A percentile compares a stretch with the other conserved stretches of the same genome.
These are phyloP conservation scores for Ophiocordyceps sinensis DNA, from an alignment of 2,329 filamentous ascomycete genomes.

Conservation along the genomic window DNA sequence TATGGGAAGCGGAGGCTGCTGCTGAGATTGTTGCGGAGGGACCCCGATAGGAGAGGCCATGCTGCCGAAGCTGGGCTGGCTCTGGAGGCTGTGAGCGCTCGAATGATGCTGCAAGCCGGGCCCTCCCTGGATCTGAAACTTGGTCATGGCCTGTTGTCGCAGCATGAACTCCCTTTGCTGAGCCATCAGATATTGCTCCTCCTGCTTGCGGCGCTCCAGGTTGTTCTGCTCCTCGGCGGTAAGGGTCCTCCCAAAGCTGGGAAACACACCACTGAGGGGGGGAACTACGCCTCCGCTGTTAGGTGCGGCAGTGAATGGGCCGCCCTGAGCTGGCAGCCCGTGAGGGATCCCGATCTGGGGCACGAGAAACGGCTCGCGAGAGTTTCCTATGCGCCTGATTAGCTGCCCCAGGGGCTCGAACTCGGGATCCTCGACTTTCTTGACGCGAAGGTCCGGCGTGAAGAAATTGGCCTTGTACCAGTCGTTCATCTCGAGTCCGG, in stretches of 20 bases:
- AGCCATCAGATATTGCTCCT: constrained; percentile 94
- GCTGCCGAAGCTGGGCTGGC: constrained; percentile 90
- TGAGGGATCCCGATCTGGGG: constrained; percentile 94
- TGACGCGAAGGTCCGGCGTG: constrained; percentile 83
- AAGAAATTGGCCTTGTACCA: constrained; percentile 99
- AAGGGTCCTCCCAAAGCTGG: constrained; percentile 88
- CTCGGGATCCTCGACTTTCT: constrained; percentile 83
- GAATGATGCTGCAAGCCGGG: constrained; percentile 71
- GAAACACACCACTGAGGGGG: constrained; percentile 85
- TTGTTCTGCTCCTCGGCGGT: constrained; percentile 98
- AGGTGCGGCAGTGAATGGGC: constrained; percentile 32
- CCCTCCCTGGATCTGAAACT: constrained; percentile 45
- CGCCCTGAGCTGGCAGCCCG: constrained; percentile 48
- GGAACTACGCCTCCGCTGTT: constrained; percentile 57
- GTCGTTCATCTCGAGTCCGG: constrained; percentile 96
- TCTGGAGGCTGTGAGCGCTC: constrained; percentile 89
- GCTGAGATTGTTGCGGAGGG: constrained; percentile 20
- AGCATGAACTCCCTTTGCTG: constrained; percentile 88
- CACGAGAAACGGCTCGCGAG: constrained; percentile 90
- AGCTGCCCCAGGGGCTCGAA: constrained; percentile 93
- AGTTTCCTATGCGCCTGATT: constrained; percentile 92
- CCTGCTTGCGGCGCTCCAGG: constrained; percentile 87
- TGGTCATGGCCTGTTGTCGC: constrained; percentile 65
- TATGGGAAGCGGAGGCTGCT: constrained; percentile 3
- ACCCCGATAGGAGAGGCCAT: constrained; percentile 73